Evolutionary conservation across 1,139 yeast species (phyloP), one percentile per base, ranked within the genome.

Genomic region (Yamadazyma membranifaciens): DNA sequence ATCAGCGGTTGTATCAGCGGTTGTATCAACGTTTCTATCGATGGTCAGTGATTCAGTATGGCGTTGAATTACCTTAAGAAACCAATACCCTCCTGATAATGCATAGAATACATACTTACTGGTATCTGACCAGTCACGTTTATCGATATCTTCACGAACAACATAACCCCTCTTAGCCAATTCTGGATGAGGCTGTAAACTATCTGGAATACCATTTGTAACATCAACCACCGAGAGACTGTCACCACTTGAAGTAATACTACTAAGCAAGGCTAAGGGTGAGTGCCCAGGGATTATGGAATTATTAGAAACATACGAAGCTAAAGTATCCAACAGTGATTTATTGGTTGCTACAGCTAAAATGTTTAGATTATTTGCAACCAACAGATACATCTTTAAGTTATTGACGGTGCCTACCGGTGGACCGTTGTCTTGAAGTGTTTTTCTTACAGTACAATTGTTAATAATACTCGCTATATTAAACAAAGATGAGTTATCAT

Each of bases 91-190:
- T 10, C 30, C 30, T 27, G 30, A 6, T 27, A 27, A 27, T 27
- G 30, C 11, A 10, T 27, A 6, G n/a, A 27, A 27, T 27, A 6
- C 30, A 27, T 27, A 27, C n/a, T 27, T 27, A 27, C 30, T 12
- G n/a, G 30, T 12, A 10, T 27, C 30, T 10, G 30, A 27, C 30
- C 30, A 27, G 30, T 27, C 30, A 6, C 30, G 30, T 27, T 27
- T 12, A 10, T 27, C 30, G 6, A 27, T 27, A 27, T 27, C 30
- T 10, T 27, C 30, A 10, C n/a, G 6, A 27, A 27, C 30, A 27
- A 27, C 30, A 27, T 27, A 27, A 27, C 30, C 30, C n/a, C n/a
- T 27, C 30, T 27, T 27, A 27, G n/a, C 13, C 30, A 27, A 27
- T 27, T 27, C 30, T 27, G 30, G 30, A 27, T 27, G 30, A 27